Evolutionary conservation across 768 basidiomycete species (phyloP), one percentile per base, ranked within the genome.

Genomic region (Leucocoprinus sp.): DNA sequence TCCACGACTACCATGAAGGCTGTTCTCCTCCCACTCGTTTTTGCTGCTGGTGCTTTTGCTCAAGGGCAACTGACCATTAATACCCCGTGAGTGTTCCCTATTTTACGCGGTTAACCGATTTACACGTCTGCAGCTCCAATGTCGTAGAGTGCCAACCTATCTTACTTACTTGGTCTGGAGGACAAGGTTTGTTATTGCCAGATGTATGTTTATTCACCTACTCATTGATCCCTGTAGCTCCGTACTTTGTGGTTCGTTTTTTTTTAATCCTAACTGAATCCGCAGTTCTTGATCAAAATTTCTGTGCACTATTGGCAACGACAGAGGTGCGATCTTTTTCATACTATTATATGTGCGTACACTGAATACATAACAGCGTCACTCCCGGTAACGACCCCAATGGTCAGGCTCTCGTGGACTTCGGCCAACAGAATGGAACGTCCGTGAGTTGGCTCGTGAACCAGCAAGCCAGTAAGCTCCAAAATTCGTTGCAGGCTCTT

Each of bases 161-260:
- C 22, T 59, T 66, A 11, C 28, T 89, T 37, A 41, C 57, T 22
- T 88, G 78, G 77, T 8, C 26, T n/a, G 78, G 75, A 51, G 83
- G 84, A 61, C 55, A 50, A 8, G 15, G 83, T 82, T 56, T 50
- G 80, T 54, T 37, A 26, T 7, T 14, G 19, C 22, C 37, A 49
- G 27, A 34, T 27, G 1, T 14, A 18, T 4, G 23, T 42, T 37
- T 26, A 35, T 22, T 8, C 18, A 45, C 8, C 44, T 47, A 27
- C 61, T 49, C n/a, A 55, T 34, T 3, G 27, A 15, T 40, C 42
- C 42, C 43, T 35, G 6, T 45, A 86, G 82, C 62, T 27, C 81
- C 84, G 26, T 86, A 71, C 70, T 75, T 65, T 55, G 53, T 84
- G 70, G 84, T 86, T 60, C 43, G 81, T 71, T 8, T 28, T 27